Evolutionary conservation across 2,329 filamentous ascomycete genomes (phyloP), one percentile per base, ranked within the genome.

Genomic region (Pseudogymnoascus verrucosus): DNA sequence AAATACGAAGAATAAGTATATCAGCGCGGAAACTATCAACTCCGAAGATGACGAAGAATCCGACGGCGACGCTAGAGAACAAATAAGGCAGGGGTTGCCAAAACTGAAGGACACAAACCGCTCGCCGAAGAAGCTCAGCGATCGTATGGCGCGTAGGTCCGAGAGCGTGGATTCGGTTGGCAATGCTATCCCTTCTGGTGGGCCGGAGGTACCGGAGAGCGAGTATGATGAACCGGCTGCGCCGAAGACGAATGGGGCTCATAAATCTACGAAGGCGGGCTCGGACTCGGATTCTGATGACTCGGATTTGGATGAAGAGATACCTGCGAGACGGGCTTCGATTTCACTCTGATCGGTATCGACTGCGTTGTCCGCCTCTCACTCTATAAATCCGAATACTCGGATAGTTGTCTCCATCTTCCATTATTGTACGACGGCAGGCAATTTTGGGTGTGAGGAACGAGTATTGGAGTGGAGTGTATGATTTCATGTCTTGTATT

Each of bases 91-190:
- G 28, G 57, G 57, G 62, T 14, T 47, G 39, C 63, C 21, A 51
- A 65, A 54, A 28, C 63, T 60, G 62, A 44, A 39, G 47, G 16
- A 51, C 31, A 26, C 12, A 36, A 59, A 23, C 34, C 61, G 14
- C 16, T 59, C 62, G 37, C 51, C 37, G 34, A 65, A 47, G 26
- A 67, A 66, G 16, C 60, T 66, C 31, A 60, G 65, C 26, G 42
- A 66, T 16, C 62, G 62, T 4, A 69, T 69, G 67, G 63, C 64
- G 36, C 37, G 57, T 11, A 23, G 47, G 10, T 66, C 61, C 8
- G 65, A 65, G 57, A 65, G 63, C 59, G 51, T 57, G 51, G 51
- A 57, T 5, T 57, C 51, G 5, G 5, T 57, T 6, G 51, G 51
- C n/a, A 57, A 57, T 57, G 51, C 51, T 14, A 12, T 34, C 3